Evolutionary conservation across 1,284 basidiomycete genomes (phyloP).

Genomic region (Thelephora terrestris): DNA sequence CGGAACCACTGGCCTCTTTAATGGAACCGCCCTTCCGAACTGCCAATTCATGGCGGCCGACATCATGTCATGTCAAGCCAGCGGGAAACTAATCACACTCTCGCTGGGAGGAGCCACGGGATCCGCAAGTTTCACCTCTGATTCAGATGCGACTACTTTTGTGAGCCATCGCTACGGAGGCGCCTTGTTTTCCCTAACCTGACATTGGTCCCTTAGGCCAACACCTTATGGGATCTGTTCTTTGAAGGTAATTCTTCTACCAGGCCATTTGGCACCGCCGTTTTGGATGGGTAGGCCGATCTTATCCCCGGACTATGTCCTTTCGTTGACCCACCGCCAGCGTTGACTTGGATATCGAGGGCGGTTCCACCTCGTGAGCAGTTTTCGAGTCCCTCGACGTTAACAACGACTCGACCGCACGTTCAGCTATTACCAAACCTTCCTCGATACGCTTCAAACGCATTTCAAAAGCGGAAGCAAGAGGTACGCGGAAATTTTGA

Average conservation of each 20-base stretch:
- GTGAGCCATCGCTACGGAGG: slow-evolving; percentile 19
- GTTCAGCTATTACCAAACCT: slow-evolving; percentile 34
- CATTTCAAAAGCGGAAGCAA: slow-evolving; percentile 41
- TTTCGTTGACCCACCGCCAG: slow-evolving; percentile 19
- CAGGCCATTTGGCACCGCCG: slow-evolving; percentile 51
- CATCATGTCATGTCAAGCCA: slow-evolving; percentile 50
- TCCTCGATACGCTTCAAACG: slow-evolving; percentile 40
- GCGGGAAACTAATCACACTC: slow-evolving; percentile 56
- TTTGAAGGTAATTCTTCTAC: slow-evolving; percentile 45
- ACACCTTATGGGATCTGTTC: slow-evolving; percentile 57
- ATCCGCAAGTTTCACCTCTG: slow-evolving; percentile 38
- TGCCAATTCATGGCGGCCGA: slow-evolving; percentile 44
- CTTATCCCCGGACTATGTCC: not conserved
- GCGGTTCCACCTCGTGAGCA: slow-evolving; percentile 32
- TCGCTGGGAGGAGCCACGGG: slow-evolving; percentile 56
- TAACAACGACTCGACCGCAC: not conserved
- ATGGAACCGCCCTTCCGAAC: slow-evolving; percentile 46
- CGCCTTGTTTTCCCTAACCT: too few relatives aligned
- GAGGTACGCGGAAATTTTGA: slow-evolving; percentile 23
- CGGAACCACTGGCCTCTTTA: slow-evolving; percentile 31
- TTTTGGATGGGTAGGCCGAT: slow-evolving; percentile 48
- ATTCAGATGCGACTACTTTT: slow-evolving; percentile 39
- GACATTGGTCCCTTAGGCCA: slow-evolving; percentile 1
- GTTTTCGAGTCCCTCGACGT: not conserved
- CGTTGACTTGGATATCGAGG: slow-evolving; percentile 59